Evolutionary conservation across 1,284 basidiomycete genomes (phyloP).

Genomic region (Meira nashicola): DNA sequence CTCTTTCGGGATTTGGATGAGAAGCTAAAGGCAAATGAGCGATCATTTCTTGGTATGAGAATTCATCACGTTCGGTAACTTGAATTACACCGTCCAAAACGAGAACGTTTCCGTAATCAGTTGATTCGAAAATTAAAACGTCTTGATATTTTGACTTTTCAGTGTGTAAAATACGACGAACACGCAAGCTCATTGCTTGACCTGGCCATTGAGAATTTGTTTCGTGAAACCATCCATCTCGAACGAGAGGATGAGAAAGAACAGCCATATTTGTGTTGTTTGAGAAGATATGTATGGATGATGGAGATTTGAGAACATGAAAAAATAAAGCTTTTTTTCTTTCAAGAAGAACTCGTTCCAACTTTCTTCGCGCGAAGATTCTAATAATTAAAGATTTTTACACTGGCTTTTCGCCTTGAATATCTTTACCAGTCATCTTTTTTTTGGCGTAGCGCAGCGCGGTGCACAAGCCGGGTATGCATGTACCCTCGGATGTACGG

Average conservation of each 20-base stretch:
- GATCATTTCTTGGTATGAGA: constrained; percentile 99
- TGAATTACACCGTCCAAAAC: constrained; percentile 95
- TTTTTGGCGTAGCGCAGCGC: too few relatives aligned
- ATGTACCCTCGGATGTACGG: too few relatives aligned
- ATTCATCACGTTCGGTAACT: constrained; percentile 95
- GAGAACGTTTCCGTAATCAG: constrained; percentile 73
- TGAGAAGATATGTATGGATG: neutral
- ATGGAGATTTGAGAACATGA: too few relatives aligned
- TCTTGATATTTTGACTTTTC: constrained; percentile 91
- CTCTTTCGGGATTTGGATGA: constrained; percentile 92
- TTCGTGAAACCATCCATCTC: constrained; percentile 97
- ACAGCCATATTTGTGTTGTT: constrained; percentile 2
- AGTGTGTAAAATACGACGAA: constrained; percentile 89
- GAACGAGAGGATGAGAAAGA: constrained; percentile 48
- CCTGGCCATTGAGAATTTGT: constrained; percentile 92
- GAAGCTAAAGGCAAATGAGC: constrained; percentile 88
- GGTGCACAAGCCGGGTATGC: too few relatives aligned
- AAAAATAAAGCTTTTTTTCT: too few relatives aligned
- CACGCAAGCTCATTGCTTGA: constrained; percentile 56
- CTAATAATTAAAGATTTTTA: too few relatives aligned
- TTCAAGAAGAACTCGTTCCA: too few relatives aligned
- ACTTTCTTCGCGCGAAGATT: too few relatives aligned
- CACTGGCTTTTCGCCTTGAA: too few relatives aligned
- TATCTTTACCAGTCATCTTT: too few relatives aligned
- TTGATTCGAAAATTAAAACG: constrained; percentile 54